These are phyloP conservation scores for Posidonia australis DNA, from an alignment of 106 monocot genomes.

Conservation along the genomic window DNA sequence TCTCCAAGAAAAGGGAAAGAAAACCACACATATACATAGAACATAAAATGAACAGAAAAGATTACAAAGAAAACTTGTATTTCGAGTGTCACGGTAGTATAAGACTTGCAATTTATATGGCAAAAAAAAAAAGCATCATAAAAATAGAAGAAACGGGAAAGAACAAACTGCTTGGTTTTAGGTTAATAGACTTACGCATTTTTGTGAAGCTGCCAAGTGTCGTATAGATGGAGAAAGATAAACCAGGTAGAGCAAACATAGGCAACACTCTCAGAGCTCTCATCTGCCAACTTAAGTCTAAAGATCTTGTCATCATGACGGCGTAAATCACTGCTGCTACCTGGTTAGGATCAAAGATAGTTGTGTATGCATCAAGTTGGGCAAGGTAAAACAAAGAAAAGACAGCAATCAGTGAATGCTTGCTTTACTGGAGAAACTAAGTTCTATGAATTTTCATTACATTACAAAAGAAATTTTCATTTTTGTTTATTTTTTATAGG, in stretches of 20 bases:
- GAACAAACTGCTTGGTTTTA: background rate
- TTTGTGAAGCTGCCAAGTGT: slow-evolving; percentile 20
- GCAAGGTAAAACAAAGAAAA: background rate
- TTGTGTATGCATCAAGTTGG: background rate
- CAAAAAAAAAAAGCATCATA: background rate
- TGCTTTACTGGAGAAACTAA: too few relatives aligned
- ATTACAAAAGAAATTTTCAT: too few relatives aligned
- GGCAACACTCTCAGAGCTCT: slow-evolving; percentile 18
- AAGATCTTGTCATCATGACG: slow-evolving; percentile 12
- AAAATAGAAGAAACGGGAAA: background rate
- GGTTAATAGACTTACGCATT: slow-evolving; percentile 17
- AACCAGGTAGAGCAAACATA: slow-evolving; percentile 17
- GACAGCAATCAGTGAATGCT: too few relatives aligned
- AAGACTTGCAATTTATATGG: background rate
- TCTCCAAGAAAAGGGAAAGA: too few relatives aligned
- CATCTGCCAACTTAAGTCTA: slow-evolving; percentile 23
- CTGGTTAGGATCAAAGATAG: background rate
- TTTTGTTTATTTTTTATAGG: too few relatives aligned
- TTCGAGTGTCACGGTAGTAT: background rate
- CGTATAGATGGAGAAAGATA: slow-evolving; percentile 16
- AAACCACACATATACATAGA: too few relatives aligned
- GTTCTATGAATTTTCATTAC: too few relatives aligned
- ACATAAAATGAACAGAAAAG: too few relatives aligned
- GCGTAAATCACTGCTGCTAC: slow-evolving; percentile 21
- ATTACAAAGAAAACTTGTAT: background rate